Base-by-base conservation (phyloP, 176 grass and related monocot species). In the Paspalum notatum region DNA sequence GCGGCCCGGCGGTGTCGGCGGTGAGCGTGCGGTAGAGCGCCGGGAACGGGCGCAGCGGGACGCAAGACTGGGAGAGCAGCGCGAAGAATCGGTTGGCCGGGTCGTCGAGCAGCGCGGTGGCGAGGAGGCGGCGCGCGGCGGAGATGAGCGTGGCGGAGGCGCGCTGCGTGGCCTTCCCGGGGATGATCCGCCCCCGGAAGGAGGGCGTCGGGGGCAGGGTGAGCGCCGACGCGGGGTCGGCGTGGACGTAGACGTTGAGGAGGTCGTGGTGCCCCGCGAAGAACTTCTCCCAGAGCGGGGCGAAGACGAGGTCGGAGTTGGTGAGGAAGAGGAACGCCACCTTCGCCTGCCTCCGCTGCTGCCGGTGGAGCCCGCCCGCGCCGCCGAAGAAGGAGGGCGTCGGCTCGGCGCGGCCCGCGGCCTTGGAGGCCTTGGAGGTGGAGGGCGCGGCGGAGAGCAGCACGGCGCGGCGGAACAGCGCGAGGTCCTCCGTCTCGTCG, bases 291-390 rank as follows among this genome's bases (percentile, higher is more conserved):
- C 95, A 98, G 21, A 98, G 86, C 62, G 95, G 90, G 14, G 95
- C 86, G 84, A 98, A 98, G 48, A 88, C 82, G 81, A 98, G 75
- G 82, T 86, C 83, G 12, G 88, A 87, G 65, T 93, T 91, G 44
- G 90, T 98, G 26, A 98, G 92, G 76, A 98, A 98, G 42, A 98
- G 84, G 81, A 98, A 98, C 2, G 95, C 95, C 74, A 98, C 91
- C 90, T 98, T 98, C 21, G 88, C 74, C 5, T 52, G 57, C 69
- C 7, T n/a, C 67, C 12, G 5, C 22, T 50, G 22, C 21, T 50
- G 22, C 21, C 45, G 24, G 21, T 25, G 12, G n/a, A n/a, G n/a
- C n/a, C n/a, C n/a, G 9, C 2, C 16, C 42, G 14, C n/a, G 20
- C 75, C 77, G 21, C 66, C 81, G 26, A 87, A 78, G 18, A 71